phyloP scores from a whole-genome alignment of 441 rosid species.

The Adansonia gregorii region DNA sequence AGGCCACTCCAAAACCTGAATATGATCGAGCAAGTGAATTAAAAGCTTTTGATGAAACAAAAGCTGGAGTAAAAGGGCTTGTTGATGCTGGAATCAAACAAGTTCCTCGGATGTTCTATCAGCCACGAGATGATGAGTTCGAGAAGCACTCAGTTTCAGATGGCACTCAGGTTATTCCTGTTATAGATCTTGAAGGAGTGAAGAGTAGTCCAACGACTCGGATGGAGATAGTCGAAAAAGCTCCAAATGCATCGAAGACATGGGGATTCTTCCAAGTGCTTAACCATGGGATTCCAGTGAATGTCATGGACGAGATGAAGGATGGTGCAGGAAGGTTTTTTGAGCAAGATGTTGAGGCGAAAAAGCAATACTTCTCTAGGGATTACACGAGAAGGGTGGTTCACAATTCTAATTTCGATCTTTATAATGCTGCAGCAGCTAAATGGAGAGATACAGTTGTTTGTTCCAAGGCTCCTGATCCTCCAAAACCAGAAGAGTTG shows the following conservation, averaged over 20 bases:
- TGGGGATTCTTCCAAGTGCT: constrained; percentile 43
- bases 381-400: constrained; percentile 21
- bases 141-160: not conserved
- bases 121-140: not conserved
- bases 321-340: constrained; percentile 37
- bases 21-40: not conserved
- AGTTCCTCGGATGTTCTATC: constrained; percentile 13
- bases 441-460: constrained; percentile 23
- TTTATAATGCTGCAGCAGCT: constrained; percentile 9
- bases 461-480: constrained; percentile 16
- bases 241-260: constrained; percentile 26
- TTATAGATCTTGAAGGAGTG: constrained; percentile 26
- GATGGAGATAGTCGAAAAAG: constrained; percentile 12
- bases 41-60: constrained; percentile 7
- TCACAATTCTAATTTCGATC: constrained; percentile 21
- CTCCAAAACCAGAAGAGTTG: constrained; percentile 19
- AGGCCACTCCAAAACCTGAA: not conserved
- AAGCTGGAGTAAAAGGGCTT: constrained; percentile 6
- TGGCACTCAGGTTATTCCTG: constrained; percentile 26
- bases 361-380: constrained; percentile 11
- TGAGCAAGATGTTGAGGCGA: constrained; percentile 33
- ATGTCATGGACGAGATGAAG: constrained; percentile 40
- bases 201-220: constrained; percentile 14
- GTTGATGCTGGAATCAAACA: constrained; percentile 11
- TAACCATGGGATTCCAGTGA: constrained; percentile 44